Conservation (phyloP, 108 stramenopile species). For the Pinguiococcus pyrenoidosus region DNA sequence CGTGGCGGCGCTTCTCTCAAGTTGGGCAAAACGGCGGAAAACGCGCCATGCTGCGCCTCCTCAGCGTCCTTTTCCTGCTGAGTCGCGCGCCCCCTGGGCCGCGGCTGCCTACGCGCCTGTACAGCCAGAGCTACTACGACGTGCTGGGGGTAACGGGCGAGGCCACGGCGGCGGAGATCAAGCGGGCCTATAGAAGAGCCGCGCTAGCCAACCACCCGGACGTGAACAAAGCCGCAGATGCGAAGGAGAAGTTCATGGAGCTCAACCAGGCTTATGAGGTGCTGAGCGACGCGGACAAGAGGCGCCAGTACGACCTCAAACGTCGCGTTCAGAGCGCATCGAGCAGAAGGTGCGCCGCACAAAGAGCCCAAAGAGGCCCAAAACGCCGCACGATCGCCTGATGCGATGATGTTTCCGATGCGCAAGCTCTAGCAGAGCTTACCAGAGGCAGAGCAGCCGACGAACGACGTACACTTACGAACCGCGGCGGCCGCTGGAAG, state of each 20-base stretch:
- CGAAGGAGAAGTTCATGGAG: slow-evolving; percentile 10
- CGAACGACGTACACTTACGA: not conserved
- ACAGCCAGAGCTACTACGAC: no score
- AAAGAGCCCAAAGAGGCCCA: not conserved
- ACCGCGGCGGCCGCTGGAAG: not conserved
- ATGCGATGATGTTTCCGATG: not conserved
- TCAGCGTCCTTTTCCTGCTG: no score
- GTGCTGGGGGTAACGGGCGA: slow-evolving; percentile 1
- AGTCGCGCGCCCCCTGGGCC: no score
- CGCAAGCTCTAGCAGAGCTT: not conserved
- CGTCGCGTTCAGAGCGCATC: slow-evolving; percentile 1
- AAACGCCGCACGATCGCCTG: not conserved
- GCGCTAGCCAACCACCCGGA: slow-evolving; percentile 26
- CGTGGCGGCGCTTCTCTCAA: no score
- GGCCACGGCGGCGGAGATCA: slow-evolving; percentile 23
- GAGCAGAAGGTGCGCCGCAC: not conserved
- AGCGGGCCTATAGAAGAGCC: slow-evolving; percentile 18
- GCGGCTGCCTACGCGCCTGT: no score
- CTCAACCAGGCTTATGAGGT: slow-evolving; percentile 20
- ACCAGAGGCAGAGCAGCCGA: not conserved
- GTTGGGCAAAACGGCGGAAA: no score
- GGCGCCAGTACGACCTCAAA: slow-evolving; percentile 8
- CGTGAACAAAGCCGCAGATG: slow-evolving; percentile 17
- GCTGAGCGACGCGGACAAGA: slow-evolving; percentile 14
- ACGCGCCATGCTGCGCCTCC: no score